Evolutionary conservation across 2,329 filamentous ascomycete genomes (phyloP), one percentile per base, ranked within the genome.

Genomic region (Hymenoscyphus scutula): DNA sequence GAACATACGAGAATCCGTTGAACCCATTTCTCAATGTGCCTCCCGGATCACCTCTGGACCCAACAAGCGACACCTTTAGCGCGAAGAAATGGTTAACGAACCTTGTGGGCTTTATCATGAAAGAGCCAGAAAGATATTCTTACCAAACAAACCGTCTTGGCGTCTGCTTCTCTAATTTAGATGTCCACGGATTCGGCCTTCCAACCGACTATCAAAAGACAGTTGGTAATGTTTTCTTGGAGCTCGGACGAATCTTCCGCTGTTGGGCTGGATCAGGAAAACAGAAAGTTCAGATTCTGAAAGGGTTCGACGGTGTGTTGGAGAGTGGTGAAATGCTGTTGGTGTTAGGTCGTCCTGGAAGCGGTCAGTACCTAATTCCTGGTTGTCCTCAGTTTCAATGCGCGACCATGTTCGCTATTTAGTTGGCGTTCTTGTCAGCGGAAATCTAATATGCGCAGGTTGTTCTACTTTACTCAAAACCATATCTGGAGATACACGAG

Each of bases 391-490:
- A 29, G 27, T 29, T 29, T 6, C 27, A 29, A 29, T 29, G 27
- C 27, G 27, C 27, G 27, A 29, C 27, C 3, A 29, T 29, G 6
- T 48, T 8, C 8, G 6, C 8, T 6, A 10, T 48, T 11, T 23
- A 10, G n/a, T 48, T 10, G 11, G 25, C 10, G 4, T 25, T 19
- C 11, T 51, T 23, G 19, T 8, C 23, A 45, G 11, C 23, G 19
- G 5, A 13, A 13, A 13, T 23, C 19, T 25, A 23, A 51, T 51
- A 1, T 8, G 7, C 25, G 45, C 19, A 51, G 87, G 87, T 4
- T 89, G 86, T 74, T 84, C 80, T 56, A 89, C 87, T 0, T 77
- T 89, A 0, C 76, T 89, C 15, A 89, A 88, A 74, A 79, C 84
- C 0, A 76, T 89, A 30, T 63, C 70, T 15, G 70, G 70, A 13